phyloP scores from a whole-genome alignment of 495 filamentous ascomycete genomes.

The Penicillium alfredii region DNA sequence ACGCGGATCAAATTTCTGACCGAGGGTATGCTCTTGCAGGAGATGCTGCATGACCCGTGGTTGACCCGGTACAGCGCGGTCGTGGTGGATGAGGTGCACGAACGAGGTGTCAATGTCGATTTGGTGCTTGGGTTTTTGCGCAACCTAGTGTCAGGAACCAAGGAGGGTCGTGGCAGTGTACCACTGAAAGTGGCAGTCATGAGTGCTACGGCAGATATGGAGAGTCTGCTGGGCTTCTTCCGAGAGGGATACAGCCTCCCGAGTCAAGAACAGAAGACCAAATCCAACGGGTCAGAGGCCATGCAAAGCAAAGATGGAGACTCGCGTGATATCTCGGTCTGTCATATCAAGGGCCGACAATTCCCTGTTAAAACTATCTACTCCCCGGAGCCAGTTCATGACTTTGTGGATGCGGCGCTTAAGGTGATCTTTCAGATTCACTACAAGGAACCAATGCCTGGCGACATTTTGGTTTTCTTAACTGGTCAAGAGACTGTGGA shows the following conservation, averaged over 20 bases:
- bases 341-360: constrained; percentile 82
- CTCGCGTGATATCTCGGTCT: constrained; percentile 42
- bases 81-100: constrained; percentile 95
- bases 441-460: constrained; percentile 77
- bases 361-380: constrained; percentile 79
- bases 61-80: constrained; percentile 81
- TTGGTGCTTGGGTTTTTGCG: constrained; percentile 81
- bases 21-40: constrained; percentile 94
- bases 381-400: constrained; percentile 66
- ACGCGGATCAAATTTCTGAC: constrained; percentile 90
- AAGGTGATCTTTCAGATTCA: constrained; percentile 88
- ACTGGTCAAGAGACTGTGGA: constrained; percentile 94
- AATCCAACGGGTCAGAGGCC: constrained; percentile 4
- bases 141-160: constrained; percentile 55
- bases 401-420: constrained; percentile 77
- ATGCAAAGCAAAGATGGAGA: constrained; percentile 6
- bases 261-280: constrained; percentile 10
- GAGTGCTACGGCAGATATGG: constrained; percentile 92
- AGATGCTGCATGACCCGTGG: constrained; percentile 81
- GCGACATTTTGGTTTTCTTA: constrained; percentile 90
- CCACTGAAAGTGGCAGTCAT: constrained; percentile 88
- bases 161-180: constrained; percentile 56
- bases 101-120: constrained; percentile 95
- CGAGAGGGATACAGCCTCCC: constrained; percentile 33
- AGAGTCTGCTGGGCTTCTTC: constrained; percentile 71